Evolutionary conservation across 225 moss, liverwort and hornwort species (phyloP), one percentile per base, ranked within the genome.

Genomic region (Sphagnum tenellum): DNA sequence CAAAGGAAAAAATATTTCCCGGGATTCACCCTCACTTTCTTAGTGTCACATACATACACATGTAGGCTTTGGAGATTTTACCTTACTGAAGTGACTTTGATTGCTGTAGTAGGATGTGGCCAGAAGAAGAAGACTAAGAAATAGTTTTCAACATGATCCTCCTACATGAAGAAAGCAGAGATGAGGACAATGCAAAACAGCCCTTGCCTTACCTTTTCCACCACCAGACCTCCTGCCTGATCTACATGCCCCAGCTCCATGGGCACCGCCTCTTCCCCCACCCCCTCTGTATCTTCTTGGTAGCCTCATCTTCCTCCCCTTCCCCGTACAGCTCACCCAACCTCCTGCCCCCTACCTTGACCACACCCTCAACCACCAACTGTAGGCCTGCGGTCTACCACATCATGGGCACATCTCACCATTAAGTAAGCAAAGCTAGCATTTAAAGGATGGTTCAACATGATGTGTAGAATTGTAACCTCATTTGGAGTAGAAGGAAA

Each of bases 271-370:
- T 59, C 91, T 81, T 57, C 84, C 83, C 12, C 86, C 88, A 49
- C 74, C 80, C 63, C 68, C 65, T 55, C 65, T 55, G 76, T 67
- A 57, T 89, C 88, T 49, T 93, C 92, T 76, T 77, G 88, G 53
- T 88, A 86, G 50, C 85, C 81, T 12, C 85, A 71, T 63, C 89
- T 71, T 73, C 88, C 79, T 65, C 85, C 72, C 4, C 84, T 77
- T 51, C 90, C 81, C 62, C 86, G 81, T 57, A 75, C 77, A 11
- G 81, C 73, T 2, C 85, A 76, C 61, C 84, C 79, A 64, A 75
- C 76, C 58, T 91, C 90, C 62, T 91, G 90, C 14, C 86, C 82
- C 74, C 89, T 78, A 49, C 90, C 90, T 62, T 90, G 61, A 4
- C 89, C 90, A 59, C 90, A 81, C 50, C 87, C 89, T 48, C 90